Evolutionary conservation across 176 grass and related monocot species (phyloP).

Genomic region (Elymus sibiricus): DNA sequence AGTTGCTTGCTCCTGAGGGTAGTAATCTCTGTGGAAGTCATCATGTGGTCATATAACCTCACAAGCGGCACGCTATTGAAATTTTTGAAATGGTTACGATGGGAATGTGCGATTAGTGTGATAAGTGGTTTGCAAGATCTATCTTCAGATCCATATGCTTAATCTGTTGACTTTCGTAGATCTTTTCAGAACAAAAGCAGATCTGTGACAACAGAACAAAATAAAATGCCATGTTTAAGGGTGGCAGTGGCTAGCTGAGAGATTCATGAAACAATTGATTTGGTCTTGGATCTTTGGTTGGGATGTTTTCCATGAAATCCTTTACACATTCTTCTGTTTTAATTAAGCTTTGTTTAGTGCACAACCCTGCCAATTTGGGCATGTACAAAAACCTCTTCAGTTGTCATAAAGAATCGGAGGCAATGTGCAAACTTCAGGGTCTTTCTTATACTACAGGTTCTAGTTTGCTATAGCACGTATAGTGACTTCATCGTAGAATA

Average conservation of each 20-base stretch:
- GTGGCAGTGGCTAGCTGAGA: neutral
- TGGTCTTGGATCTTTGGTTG: neutral
- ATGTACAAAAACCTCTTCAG: neutral
- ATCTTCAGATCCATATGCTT: neutral
- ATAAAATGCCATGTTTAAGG: neutral
- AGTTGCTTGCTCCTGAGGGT: conserved; percentile 11
- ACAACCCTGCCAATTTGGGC: neutral
- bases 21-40: neutral
- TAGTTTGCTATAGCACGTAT: neutral
- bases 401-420: neutral
- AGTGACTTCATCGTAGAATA: neutral
- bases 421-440: neutral
- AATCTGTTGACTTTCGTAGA: neutral
- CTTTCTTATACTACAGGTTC: neutral
- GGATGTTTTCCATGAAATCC: neutral
- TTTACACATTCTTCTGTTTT: neutral
- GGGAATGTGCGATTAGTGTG: neutral
- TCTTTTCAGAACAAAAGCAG: neutral
- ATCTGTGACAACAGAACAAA: neutral
- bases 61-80: neutral
- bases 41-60: neutral
- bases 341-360: neutral
- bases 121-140: neutral
- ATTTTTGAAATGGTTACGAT: neutral
- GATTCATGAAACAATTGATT: neutral